Evolutionary conservation across 805 yeast species (phyloP), one percentile per base, ranked within the genome.

Genomic region (Sugiyamaella boreocaroliniensis): DNA sequence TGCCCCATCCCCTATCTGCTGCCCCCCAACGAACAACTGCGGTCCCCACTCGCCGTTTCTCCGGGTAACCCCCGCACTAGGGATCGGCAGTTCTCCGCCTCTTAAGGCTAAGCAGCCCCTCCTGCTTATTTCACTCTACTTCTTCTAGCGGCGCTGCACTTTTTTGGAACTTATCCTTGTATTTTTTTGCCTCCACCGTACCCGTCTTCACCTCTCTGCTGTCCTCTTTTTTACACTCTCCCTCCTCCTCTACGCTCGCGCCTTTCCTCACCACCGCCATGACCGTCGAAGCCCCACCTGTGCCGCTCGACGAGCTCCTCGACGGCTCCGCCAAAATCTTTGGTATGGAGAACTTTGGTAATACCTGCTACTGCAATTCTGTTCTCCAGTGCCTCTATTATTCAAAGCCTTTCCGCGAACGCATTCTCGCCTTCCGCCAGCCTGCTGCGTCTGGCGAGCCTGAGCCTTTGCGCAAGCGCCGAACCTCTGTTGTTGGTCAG

Each of bases 311-410:
- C 47, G 45, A 45, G 34, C 55, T 55, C 26, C 49, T 50, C 14
- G 59, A 59, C 29, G 64, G 63, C 29, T 58, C 64, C 18, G 63
- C 65, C 48, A 70, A 71, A 56, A 62, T 73, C 45, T 73, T 69
- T 54, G 76, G 76, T 51, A 67, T 73, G 62, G 76, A 73, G 57
- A 73, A 73, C 60, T 70, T 71, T 54, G 74, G 75, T 45, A 68
- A 89, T 66, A 89, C 97, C 0, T 93, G 98, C 71, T 92, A 92
- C 71, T 87, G 96, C 69, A 93, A 93, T 62, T 88, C 97, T 9
- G 86, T 93, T 29, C 71, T 93, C 20, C 99, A 93, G 67, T 88
- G 95, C 59, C 76, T 92, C 9, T 92, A 80, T 72, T 83, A 86
- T 69, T 77, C 92, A 2, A 76, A 78, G 22, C 77, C 76, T 29